Evolutionary conservation across 768 basidiomycete genomes (phyloP).

Genomic region (Polyporus arcularius): DNA sequence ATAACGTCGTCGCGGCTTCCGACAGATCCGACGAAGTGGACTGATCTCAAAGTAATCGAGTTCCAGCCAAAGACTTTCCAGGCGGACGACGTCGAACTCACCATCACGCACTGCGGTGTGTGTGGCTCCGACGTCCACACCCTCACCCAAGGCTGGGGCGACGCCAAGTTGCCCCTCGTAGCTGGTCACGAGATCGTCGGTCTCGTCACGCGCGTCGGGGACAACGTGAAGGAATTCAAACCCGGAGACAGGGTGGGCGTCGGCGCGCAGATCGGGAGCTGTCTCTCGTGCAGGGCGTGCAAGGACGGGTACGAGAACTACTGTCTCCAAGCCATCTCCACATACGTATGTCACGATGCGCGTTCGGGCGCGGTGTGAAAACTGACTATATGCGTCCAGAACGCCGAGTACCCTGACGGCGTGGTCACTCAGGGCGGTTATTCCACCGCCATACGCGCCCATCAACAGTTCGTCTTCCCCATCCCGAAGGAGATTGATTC

Average conservation of each 20-base stretch:
- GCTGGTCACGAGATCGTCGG: conserved; percentile 58
- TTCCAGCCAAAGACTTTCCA: conserved; percentile 55
- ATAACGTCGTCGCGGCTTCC: neutral
- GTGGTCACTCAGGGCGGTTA: conserved; percentile 47
- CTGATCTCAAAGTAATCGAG: conserved; percentile 43
- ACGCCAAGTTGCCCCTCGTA: conserved; percentile 29
- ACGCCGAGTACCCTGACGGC: conserved; percentile 42
- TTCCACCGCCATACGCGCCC: conserved; percentile 43
- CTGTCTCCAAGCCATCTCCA: conserved; percentile 44
- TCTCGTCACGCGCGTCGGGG: conserved; percentile 51
- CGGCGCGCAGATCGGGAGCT: conserved; percentile 53
- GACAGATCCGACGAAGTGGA: conserved; percentile 32
- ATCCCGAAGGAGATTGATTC: conserved; percentile 57
- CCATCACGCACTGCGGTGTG: conserved; percentile 49
- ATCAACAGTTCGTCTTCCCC: conserved; percentile 58
- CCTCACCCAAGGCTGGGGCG: conserved; percentile 41
- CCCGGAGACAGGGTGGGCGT: conserved; percentile 59
- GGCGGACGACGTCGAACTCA: conserved; percentile 58
- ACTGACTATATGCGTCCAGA: conserved; percentile 15
- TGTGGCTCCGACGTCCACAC: conserved; percentile 58
- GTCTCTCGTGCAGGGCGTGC: conserved; percentile 50
- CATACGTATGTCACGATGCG: conserved; percentile 34
- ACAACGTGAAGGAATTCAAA: conserved; percentile 49
- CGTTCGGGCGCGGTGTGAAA: no score
- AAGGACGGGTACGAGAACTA: conserved; percentile 57